These are phyloP conservation scores for Talaromyces sp. DNA, from an alignment of 2,329 filamentous ascomycete genomes.

Conservation along the genomic window DNA sequence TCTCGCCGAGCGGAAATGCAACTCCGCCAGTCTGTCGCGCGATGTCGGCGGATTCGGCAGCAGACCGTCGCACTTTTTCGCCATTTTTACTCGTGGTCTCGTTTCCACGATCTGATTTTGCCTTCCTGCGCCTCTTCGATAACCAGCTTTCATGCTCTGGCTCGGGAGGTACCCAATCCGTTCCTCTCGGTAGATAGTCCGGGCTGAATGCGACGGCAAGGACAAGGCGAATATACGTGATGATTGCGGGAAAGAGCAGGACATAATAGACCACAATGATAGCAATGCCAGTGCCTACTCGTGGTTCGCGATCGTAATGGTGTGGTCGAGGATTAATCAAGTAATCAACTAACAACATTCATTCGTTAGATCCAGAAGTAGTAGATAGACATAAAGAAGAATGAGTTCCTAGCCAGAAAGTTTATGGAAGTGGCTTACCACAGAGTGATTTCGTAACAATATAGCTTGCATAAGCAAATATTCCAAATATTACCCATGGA, in stretches of 20 bases:
- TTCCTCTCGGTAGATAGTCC: conserved; percentile 66
- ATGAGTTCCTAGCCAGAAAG: not conserved
- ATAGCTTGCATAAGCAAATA: conserved; percentile 66
- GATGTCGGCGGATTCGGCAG: conserved; percentile 17
- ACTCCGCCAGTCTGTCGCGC: conserved; percentile 21
- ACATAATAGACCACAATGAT: conserved; percentile 70
- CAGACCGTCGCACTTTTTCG: conserved; percentile 20
- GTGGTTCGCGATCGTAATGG: conserved; percentile 34
- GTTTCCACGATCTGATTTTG: conserved; percentile 20
- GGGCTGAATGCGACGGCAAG: conserved; percentile 64
- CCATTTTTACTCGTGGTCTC: conserved; percentile 22
- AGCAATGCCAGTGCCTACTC: conserved; percentile 57
- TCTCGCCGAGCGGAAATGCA: conserved; percentile 50
- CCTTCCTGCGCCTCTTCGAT: conserved; percentile 22
- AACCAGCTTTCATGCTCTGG: conserved; percentile 2
- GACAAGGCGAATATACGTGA: conserved; percentile 67
- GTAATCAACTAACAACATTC: conserved; percentile 57
- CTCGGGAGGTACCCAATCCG: not conserved
- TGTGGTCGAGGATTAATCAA: conserved; percentile 51
- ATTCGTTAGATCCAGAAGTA: not conserved
- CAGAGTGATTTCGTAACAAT: conserved; percentile 63
- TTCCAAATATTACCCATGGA: conserved; percentile 62
- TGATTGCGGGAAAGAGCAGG: conserved; percentile 61
- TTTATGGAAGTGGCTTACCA: conserved; percentile 46
- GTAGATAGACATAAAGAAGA: not conserved